Percentiles rank a stretch among this genome's conserved stretches.
Evolutionary conservation across 208 protist species (phyloP).

Genomic region (Phytomonas sp.): DNA sequence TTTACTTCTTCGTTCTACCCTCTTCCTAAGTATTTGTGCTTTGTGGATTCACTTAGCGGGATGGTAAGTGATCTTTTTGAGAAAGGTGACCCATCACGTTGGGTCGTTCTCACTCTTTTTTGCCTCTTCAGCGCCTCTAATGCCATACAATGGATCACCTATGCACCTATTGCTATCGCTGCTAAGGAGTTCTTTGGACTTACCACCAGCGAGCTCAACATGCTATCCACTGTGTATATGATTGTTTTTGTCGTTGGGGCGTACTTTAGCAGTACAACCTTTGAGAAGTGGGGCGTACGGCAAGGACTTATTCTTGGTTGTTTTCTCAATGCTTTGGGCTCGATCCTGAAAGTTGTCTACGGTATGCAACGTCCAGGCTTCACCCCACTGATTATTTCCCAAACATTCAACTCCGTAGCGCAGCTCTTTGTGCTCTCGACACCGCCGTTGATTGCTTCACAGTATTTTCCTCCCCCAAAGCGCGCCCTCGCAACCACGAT

Average conservation of each 20-base stretch:
- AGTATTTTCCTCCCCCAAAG: slow-evolving; percentile 48
- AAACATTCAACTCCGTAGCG: slow-evolving; percentile 42
- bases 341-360: slow-evolving; percentile 47
- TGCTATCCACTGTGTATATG: slow-evolving; percentile 77
- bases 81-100: slow-evolving; percentile 36
- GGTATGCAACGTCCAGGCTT: slow-evolving; percentile 42
- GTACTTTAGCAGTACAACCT: slow-evolving; percentile 57
- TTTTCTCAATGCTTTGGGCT: slow-evolving; percentile 43
- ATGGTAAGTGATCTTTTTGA: slow-evolving; percentile 1
- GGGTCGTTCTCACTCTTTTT: slow-evolving; percentile 46
- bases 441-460: slow-evolving; percentile 56
- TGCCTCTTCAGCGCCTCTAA: slow-evolving; percentile 58
- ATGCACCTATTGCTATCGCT: slow-evolving; percentile 38
- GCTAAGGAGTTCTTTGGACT: slow-evolving; percentile 37
- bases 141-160: slow-evolving; percentile 72
- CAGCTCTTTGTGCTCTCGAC: slow-evolving; percentile 71
- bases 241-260: slow-evolving; percentile 57
- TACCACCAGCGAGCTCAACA: slow-evolving; percentile 54
- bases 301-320: slow-evolving; percentile 42
- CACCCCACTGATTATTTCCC: slow-evolving; percentile 38
- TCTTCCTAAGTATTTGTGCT: neutral
- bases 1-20: neutral
- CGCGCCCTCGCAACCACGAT: slow-evolving; percentile 64
- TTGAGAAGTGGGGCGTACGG: slow-evolving; percentile 64
- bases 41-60: neutral